These are phyloP conservation scores for Skeletonema tropicum DNA, from an alignment of 108 stramenopile species.

Conservation along the genomic window DNA sequence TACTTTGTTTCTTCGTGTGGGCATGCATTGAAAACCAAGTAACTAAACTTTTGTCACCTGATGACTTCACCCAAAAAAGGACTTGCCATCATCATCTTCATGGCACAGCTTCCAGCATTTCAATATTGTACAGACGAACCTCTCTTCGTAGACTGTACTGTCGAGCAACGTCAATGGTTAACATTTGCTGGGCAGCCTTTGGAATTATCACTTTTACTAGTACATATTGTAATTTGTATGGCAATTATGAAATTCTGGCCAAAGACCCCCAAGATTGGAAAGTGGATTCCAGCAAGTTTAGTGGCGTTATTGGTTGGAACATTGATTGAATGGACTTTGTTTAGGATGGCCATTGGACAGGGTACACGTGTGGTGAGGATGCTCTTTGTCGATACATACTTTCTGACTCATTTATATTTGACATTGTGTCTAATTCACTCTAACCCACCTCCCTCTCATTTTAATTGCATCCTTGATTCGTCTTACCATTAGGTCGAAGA, in stretches of 20 bases:
- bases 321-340: conserved; percentile 50
- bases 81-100: conserved; percentile 62
- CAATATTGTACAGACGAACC: conserved; percentile 43
- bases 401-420: too few relatives aligned
- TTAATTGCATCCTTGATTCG: not conserved
- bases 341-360: conserved; percentile 46
- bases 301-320: conserved; percentile 60
- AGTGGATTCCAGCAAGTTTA: conserved; percentile 52
- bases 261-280: conserved; percentile 41
- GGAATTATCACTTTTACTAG: conserved; percentile 26
- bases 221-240: conserved; percentile 50
- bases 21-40: not conserved
- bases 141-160: conserved; percentile 55
- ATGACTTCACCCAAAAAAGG: not conserved
- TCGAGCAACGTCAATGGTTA: conserved; percentile 54
- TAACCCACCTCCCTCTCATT: too few relatives aligned
- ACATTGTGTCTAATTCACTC: too few relatives aligned
- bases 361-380: conserved; percentile 47
- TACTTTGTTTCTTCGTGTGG: not conserved
- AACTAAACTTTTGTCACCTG: not conserved
- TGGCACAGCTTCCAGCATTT: conserved; percentile 60
- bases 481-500: conserved; percentile 17
- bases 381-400: not conserved
- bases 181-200: conserved; percentile 41
- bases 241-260: conserved; percentile 59